phyloP scores from a whole-genome alignment of 139 green algal species.

The Mesostigma viride region DNA sequence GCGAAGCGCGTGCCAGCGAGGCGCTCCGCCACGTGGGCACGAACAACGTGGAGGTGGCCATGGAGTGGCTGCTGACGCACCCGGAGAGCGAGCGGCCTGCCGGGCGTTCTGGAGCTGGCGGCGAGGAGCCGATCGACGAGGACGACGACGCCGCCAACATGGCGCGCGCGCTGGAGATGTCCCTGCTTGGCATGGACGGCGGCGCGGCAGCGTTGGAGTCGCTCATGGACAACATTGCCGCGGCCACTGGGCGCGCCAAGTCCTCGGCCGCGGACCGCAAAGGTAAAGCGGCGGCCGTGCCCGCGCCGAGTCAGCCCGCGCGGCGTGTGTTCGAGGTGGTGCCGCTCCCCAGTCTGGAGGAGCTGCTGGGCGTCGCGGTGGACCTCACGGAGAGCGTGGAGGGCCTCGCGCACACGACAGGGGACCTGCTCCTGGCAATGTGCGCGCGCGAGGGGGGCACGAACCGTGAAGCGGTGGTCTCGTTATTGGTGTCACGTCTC shows the following conservation, averaged over 20 bases:
- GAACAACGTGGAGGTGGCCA: constrained; percentile 75
- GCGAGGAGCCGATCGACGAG: background rate
- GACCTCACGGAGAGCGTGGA: constrained; percentile 31
- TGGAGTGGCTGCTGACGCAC: constrained; percentile 86
- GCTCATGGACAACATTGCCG: too few relatives aligned
- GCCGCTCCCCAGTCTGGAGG: constrained; percentile 10
- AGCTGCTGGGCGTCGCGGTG: constrained; percentile 13
- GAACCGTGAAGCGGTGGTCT: constrained; percentile 39
- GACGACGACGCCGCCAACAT: constrained; percentile 36
- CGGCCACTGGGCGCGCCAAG: too few relatives aligned
- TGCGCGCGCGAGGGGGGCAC: constrained; percentile 43
- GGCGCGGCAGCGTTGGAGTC: constrained; percentile 12
- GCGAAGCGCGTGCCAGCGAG: constrained; percentile 45
- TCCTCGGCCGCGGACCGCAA: too few relatives aligned
- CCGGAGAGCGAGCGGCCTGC: constrained; percentile 43
- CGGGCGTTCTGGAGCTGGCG: background rate
- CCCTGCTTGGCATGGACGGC: constrained; percentile 24
- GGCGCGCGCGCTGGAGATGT: constrained; percentile 37
- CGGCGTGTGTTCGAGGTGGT: too few relatives aligned
- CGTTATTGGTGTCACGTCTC: constrained; percentile 43
- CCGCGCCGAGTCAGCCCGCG: too few relatives aligned
- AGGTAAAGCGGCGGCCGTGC: too few relatives aligned
- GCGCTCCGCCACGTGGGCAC: constrained; percentile 59
- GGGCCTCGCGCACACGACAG: constrained; percentile 14
- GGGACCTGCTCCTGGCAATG: constrained; percentile 30